Evolutionary conservation across 441 rosid species (phyloP).

Genomic region (Daphne laureola): DNA sequence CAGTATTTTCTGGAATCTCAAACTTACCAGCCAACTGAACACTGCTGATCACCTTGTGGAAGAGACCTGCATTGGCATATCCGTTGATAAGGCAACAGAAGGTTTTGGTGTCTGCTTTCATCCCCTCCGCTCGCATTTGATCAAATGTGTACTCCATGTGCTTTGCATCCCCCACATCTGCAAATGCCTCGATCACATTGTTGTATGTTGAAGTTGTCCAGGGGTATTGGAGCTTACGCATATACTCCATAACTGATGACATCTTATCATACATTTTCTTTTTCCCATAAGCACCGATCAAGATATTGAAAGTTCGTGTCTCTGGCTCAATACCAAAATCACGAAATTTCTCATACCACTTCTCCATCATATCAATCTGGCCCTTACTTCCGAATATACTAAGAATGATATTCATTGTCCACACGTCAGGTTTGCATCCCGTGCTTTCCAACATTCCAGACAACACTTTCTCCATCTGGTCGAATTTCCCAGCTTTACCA

Average conservation of each 20-base stretch:
- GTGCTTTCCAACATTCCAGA: conserved; percentile 66
- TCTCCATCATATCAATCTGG: conserved; percentile 77
- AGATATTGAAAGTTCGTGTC: conserved; percentile 74
- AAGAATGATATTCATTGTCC: conserved; percentile 88
- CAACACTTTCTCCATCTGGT: conserved; percentile 79
- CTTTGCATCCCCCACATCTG: conserved; percentile 81
- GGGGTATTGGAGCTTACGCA: conserved; percentile 83
- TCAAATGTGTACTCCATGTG: conserved; percentile 81
- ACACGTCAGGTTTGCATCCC: conserved; percentile 72
- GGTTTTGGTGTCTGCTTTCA: conserved; percentile 86
- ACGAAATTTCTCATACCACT: conserved; percentile 87
- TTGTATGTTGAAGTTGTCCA: conserved; percentile 95
- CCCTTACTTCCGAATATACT: conserved; percentile 84
- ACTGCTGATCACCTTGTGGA: conserved; percentile 67
- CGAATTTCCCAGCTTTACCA: conserved; percentile 64
- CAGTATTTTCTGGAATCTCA: conserved; percentile 65
- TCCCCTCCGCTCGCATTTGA: conserved; percentile 79
- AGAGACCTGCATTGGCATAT: conserved; percentile 74
- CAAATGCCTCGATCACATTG: conserved; percentile 88
- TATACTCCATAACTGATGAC: conserved; percentile 93
- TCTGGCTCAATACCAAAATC: conserved; percentile 80
- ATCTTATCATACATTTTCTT: conserved; percentile 83
- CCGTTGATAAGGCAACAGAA: conserved; percentile 85
- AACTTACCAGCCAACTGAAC: conserved; percentile 68
- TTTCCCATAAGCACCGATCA: conserved; percentile 89